Evolutionary conservation across 2,329 filamentous ascomycete genomes (phyloP).

Genomic region (Fusarium coffeatum): DNA sequence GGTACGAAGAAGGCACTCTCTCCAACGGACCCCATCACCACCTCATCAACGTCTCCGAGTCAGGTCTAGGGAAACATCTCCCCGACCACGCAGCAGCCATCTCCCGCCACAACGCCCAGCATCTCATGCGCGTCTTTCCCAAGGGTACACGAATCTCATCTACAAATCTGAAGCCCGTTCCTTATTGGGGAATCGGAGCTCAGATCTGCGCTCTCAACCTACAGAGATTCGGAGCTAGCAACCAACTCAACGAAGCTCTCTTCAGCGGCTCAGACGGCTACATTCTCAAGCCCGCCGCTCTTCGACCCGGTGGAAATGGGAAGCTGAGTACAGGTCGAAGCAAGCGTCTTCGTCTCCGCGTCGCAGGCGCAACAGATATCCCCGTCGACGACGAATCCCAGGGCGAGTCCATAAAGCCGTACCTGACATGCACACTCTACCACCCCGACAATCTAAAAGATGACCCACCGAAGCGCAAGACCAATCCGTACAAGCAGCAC

Average conservation of each 20-base stretch:
- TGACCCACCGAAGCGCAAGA: constrained; percentile 70
- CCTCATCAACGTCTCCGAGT: constrained; percentile 76
- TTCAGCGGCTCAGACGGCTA: constrained; percentile 74
- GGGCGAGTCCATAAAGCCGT: constrained; percentile 68
- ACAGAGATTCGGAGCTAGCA: constrained; percentile 73
- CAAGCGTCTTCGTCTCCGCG: constrained; percentile 66
- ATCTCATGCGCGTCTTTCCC: constrained; percentile 77
- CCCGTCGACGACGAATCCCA: constrained; percentile 64
- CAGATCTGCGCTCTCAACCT: constrained; percentile 78
- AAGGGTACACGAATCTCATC: constrained; percentile 77
- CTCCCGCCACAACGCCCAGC: constrained; percentile 69
- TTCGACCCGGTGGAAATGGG: constrained; percentile 67
- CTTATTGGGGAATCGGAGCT: constrained; percentile 74
- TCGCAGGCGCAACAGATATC: constrained; percentile 72
- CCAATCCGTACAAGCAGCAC: constrained; percentile 69
- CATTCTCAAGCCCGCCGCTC: constrained; percentile 71
- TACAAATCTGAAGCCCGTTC: constrained; percentile 70
- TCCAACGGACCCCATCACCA: constrained; percentile 72
- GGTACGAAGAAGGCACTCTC: constrained; percentile 65
- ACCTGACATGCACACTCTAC: constrained; percentile 72
- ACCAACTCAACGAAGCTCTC: constrained; percentile 76
- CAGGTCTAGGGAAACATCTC: constrained; percentile 65
- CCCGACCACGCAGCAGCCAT: constrained; percentile 61
- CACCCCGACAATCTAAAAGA: constrained; percentile 65
- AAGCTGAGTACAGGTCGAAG: constrained; percentile 58